Percentiles rank a stretch among this genome's conserved stretches.
phyloP scores from a whole-genome alignment of 2,329 filamentous ascomycete genomes.

The Claviceps paspali region DNA sequence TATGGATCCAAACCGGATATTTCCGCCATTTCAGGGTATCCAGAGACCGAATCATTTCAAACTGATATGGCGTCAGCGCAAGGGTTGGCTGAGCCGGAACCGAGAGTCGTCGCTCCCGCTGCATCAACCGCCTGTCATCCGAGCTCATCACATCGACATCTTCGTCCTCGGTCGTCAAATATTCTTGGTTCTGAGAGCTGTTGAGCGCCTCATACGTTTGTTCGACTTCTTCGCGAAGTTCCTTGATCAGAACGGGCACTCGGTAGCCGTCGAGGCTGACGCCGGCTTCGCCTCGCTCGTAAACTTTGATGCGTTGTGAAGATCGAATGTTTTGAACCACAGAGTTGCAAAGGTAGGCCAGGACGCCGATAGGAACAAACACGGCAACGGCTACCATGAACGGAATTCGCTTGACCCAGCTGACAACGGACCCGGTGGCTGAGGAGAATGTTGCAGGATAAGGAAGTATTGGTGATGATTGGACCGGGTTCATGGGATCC shows the following conservation, averaged over 20 bases:
- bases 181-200: slow-evolving; percentile 53
- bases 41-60: slow-evolving; percentile 67
- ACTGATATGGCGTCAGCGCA: slow-evolving; percentile 66
- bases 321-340: slow-evolving; percentile 64
- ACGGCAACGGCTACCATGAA: slow-evolving; percentile 49
- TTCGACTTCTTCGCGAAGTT: slow-evolving; percentile 62
- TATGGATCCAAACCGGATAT: slow-evolving; percentile 59
- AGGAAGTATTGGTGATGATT: slow-evolving; percentile 24
- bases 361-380: slow-evolving; percentile 58
- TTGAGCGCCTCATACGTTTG: slow-evolving; percentile 62
- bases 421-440: slow-evolving; percentile 15
- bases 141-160: slow-evolving; percentile 22
- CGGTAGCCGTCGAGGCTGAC: slow-evolving; percentile 57
- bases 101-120: slow-evolving; percentile 25
- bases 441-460: slow-evolving; percentile 16
- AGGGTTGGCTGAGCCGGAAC: slow-evolving; percentile 48
- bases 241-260: slow-evolving; percentile 60
- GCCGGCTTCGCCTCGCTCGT: slow-evolving; percentile 56
- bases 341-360: slow-evolving; percentile 61
- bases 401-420: slow-evolving; percentile 39
- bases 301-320: slow-evolving; percentile 55
- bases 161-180: slow-evolving; percentile 43
- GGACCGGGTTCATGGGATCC: slow-evolving; percentile 48
- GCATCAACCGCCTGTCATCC: slow-evolving; percentile 26
- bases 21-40: slow-evolving; percentile 51